Base-by-base conservation (phyloP, 768 basidiomycete genomes). In the Kwoniella sp. region DNA sequence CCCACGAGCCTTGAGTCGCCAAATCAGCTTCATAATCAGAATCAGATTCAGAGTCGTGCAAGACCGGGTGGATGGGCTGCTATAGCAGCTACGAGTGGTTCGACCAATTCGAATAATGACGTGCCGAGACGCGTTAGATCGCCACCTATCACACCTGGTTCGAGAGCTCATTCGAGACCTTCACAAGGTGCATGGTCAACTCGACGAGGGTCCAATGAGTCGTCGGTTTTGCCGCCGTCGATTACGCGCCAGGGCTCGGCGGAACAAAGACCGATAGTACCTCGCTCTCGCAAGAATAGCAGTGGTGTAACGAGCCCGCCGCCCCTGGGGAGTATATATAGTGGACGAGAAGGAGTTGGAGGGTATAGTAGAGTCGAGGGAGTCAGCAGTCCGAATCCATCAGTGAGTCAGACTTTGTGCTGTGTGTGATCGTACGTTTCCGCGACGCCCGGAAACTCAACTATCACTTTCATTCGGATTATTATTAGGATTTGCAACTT, bases 401-500 rank as follows among this genome's bases (percentile, higher is more conserved):
- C 46, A 13, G 68, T 69, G 40, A 63, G 68, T 65, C 47, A 19
- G 63, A 25, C 7, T 52, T 44, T 30, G 2, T 25, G 33, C 26
- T 17, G 29, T 52, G 15, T 29, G n/a, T n/a, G n/a, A n/a, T n/a
- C n/a, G n/a, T n/a, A n/a, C n/a, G n/a, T n/a, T n/a, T n/a, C n/a
- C n/a, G n/a, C n/a, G n/a, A n/a, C n/a, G n/a, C n/a, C n/a, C n/a
- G n/a, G n/a, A n/a, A n/a, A n/a, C n/a, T n/a, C n/a, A n/a, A n/a
- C n/a, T n/a, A n/a, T n/a, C n/a, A n/a, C n/a, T n/a, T n/a, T n/a
- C n/a, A n/a, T n/a, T n/a, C n/a, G n/a, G n/a, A n/a, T n/a, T n/a
- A n/a, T n/a, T n/a, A n/a, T n/a, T n/a, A 77, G 75, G 69, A 73
- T 46, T 53, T 77, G 0, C 63, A 63, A n/a, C 61, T 63, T 21